phyloP scores from a whole-genome alignment of 352 stramenopile species.

The Elongisporangium senticosum region DNA sequence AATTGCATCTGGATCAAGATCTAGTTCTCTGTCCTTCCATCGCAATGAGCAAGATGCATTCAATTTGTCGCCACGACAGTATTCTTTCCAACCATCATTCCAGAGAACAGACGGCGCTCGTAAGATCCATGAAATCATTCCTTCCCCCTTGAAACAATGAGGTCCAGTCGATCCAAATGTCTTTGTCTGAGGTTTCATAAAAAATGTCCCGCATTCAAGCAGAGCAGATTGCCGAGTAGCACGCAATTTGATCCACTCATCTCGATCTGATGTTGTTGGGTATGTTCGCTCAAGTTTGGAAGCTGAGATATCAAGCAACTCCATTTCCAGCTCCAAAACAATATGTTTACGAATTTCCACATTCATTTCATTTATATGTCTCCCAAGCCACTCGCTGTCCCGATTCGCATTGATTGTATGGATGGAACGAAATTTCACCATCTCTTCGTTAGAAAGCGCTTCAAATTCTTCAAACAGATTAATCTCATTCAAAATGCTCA shows the following conservation, averaged over 20 bases:
- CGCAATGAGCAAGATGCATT: constrained; percentile 17
- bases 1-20: constrained; percentile 44
- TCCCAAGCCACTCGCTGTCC: constrained; percentile 46
- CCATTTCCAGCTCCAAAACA: constrained; percentile 54
- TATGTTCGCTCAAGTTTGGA: constrained; percentile 15
- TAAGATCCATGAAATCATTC: constrained; percentile 58
- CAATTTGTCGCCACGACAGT: constrained; percentile 25
- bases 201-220: constrained; percentile 34
- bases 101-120: constrained; percentile 35
- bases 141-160: constrained; percentile 55
- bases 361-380: constrained; percentile 47
- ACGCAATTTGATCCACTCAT: constrained; percentile 49
- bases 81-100: constrained; percentile 49
- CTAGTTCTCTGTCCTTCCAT: constrained; percentile 28
- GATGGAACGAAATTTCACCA: constrained; percentile 38
- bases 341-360: constrained; percentile 50
- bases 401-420: constrained; percentile 43
- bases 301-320: constrained; percentile 46
- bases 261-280: constrained; percentile 15
- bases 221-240: constrained; percentile 37
- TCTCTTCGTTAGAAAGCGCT: constrained; percentile 33
- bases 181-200: constrained; percentile 45
- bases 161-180: constrained; percentile 25
- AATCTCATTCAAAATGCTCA: constrained; percentile 49
- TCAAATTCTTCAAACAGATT: constrained; percentile 60